These are phyloP conservation scores for Tolypocladium nubicola DNA, from an alignment of 2,329 filamentous ascomycete genomes.

Conservation along the genomic window DNA sequence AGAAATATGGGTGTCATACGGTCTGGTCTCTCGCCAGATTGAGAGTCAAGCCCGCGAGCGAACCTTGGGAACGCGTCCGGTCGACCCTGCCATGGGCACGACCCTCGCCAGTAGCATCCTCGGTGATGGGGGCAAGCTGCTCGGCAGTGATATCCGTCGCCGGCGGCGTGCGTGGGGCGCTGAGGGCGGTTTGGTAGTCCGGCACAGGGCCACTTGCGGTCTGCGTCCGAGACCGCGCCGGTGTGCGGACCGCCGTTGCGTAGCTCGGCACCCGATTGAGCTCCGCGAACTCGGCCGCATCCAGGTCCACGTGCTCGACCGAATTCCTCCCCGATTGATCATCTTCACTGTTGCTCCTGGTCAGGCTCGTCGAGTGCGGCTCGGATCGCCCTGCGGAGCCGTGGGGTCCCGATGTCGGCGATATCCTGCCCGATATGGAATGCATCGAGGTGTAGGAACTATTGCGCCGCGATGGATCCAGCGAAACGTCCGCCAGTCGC, in stretches of 20 bases:
- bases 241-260: conserved; percentile 59
- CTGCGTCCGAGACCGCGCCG: conserved; percentile 42
- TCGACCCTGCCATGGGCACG: background rate
- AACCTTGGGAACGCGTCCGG: background rate
- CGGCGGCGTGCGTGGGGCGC: conserved; percentile 38
- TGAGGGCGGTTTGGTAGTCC: conserved; percentile 54
- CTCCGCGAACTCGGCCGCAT: conserved; percentile 50
- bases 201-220: conserved; percentile 44
- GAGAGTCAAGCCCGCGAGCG: background rate
- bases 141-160: conserved; percentile 19
- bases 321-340: conserved; percentile 41
- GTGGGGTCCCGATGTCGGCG: conserved; percentile 27
- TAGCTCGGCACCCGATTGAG: conserved; percentile 70
- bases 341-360: conserved; percentile 43
- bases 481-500: conserved; percentile 59
- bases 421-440: conserved; percentile 31
- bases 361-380: conserved; percentile 35
- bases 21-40: background rate
- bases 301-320: conserved; percentile 44
- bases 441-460: conserved; percentile 34
- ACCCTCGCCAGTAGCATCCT: conserved; percentile 15
- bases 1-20: background rate
- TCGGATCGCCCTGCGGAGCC: conserved; percentile 27
- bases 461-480: conserved; percentile 35
- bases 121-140: conserved; percentile 20